These are phyloP conservation scores for Neobulgaria alba DNA, from an alignment of 2,329 filamentous ascomycete species.

Conservation along the genomic window DNA sequence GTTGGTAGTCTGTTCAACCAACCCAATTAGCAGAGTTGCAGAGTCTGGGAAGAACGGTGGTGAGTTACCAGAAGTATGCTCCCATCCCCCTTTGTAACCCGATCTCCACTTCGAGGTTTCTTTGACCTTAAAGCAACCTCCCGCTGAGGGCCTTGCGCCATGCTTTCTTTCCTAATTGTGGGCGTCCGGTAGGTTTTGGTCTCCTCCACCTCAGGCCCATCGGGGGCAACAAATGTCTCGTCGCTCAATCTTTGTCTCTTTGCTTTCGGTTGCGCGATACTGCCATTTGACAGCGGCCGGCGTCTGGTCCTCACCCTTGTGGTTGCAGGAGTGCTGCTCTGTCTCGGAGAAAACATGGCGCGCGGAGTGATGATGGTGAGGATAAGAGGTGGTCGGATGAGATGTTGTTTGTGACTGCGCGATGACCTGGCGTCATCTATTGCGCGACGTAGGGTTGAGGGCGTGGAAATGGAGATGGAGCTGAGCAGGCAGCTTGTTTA, in stretches of 20 bases:
- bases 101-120: constrained; percentile 53
- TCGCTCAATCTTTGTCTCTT: constrained; percentile 55
- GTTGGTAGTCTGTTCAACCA: constrained; percentile 75
- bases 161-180: constrained; percentile 23
- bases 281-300: constrained; percentile 16
- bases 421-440: constrained; percentile 6
- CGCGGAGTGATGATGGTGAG: background rate
- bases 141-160: constrained; percentile 24
- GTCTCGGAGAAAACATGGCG: constrained; percentile 51
- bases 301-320: constrained; percentile 38
- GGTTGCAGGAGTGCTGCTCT: constrained; percentile 43
- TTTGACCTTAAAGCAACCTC: constrained; percentile 54
- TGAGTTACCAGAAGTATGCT: constrained; percentile 56
- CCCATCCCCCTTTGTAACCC: constrained; percentile 61
- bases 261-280: constrained; percentile 47
- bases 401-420: background rate
- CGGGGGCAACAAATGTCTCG: constrained; percentile 43
- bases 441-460: constrained; percentile 1
- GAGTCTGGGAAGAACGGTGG: too few relatives aligned
- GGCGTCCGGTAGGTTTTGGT: constrained; percentile 42
- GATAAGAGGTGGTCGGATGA: background rate
- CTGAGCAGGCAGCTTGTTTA: too few relatives aligned
- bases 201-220: constrained; percentile 47
- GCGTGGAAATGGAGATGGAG: too few relatives aligned
- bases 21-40: too few relatives aligned